Conservation (phyloP, 257 asterid species). For the Solanum lycopersicoides region DNA sequence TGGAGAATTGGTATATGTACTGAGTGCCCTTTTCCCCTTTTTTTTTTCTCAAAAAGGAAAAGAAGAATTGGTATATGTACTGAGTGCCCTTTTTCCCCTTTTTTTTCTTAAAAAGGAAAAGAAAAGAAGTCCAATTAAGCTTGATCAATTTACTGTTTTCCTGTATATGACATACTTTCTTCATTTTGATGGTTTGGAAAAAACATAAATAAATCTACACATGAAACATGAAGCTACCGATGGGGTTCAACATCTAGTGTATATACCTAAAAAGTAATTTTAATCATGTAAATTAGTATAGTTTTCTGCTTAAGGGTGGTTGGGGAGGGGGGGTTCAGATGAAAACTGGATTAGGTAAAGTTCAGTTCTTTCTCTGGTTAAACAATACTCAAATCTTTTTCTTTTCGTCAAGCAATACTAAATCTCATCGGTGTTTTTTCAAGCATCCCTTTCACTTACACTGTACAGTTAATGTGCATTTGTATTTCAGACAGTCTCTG, state of each 20-base stretch:
- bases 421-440: background rate
- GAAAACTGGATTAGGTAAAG: background rate
- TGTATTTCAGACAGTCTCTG: background rate
- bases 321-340: background rate
- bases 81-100: background rate
- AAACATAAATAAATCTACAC: background rate
- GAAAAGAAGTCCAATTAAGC: background rate
- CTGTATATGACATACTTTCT: background rate
- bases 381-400: background rate
- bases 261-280: too few relatives aligned
- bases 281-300: background rate
- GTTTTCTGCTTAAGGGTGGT: background rate
- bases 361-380: background rate
- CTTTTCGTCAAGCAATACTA: background rate
- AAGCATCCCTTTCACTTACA: background rate
- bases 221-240: background rate
- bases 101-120: background rate
- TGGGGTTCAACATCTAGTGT: too few relatives aligned
- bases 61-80: background rate
- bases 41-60: background rate
- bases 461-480: background rate
- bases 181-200: background rate
- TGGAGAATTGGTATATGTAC: background rate
- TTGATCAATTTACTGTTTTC: background rate
- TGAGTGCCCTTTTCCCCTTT: background rate